These are phyloP conservation scores for Suaeda aralocaspica DNA, from an alignment of 148 eudicot genomes.

Conservation along the genomic window DNA sequence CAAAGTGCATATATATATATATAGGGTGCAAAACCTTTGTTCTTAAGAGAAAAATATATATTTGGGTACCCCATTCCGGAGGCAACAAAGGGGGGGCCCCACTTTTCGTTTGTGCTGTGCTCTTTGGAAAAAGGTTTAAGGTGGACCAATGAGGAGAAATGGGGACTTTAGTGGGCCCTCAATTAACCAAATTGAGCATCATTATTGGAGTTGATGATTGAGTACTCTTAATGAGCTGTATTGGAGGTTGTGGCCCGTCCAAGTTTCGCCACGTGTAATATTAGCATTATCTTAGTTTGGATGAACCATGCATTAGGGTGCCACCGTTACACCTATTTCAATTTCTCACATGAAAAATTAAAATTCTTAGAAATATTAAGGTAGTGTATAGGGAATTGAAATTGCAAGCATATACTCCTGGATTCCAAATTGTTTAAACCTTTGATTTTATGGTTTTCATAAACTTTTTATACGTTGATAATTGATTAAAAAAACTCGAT, in stretches of 20 bases:
- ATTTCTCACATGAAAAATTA: not conserved
- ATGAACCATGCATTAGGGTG: slow-evolving; percentile 16
- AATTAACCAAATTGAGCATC: slow-evolving; percentile 7
- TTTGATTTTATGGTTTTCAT: too few species aligned
- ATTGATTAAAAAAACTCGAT: too few species aligned
- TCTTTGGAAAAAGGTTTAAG: not conserved
- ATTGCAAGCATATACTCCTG: too few species aligned
- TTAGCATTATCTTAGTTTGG: not conserved
- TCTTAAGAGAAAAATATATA: not conserved
- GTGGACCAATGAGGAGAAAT: slow-evolving; percentile 17
- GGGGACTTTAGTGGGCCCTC: slow-evolving; percentile 16
- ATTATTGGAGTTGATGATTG: slow-evolving; percentile 24
- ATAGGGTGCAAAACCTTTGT: not conserved
- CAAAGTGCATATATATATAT: slow-evolving; percentile 12
- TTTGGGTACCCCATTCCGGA: not conserved
- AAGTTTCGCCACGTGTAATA: slow-evolving; percentile 15
- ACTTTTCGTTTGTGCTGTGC: slow-evolving; percentile 9
- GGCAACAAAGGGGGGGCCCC: slow-evolving; percentile 25
- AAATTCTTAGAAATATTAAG: too few species aligned
- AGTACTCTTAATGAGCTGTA: slow-evolving; percentile 19
- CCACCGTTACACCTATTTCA: slow-evolving; percentile 13
- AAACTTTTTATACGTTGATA: too few species aligned
- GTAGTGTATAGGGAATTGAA: too few species aligned
- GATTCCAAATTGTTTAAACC: too few species aligned
- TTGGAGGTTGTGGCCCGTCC: slow-evolving; percentile 21